These are phyloP conservation scores for Xylaria digitata DNA, from an alignment of 2,329 filamentous ascomycete species.

Conservation along the genomic window DNA sequence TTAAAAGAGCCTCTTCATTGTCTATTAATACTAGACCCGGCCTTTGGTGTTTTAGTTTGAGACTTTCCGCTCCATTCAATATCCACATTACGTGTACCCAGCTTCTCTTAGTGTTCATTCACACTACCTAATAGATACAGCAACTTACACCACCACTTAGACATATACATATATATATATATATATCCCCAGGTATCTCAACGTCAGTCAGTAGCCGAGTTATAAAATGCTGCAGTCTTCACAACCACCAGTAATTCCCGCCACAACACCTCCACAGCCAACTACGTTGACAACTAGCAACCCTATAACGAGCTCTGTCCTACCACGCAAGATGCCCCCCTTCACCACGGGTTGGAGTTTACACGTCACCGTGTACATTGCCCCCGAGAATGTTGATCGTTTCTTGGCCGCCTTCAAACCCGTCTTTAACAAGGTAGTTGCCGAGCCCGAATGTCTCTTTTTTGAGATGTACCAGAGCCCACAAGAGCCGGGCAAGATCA, in stretches of 20 bases:
- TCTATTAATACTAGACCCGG: slow-evolving; percentile 24
- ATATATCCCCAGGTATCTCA: neutral
- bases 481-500: slow-evolving; percentile 53
- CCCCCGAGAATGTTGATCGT: slow-evolving; percentile 43
- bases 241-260: slow-evolving; percentile 26
- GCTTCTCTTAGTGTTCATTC: neutral
- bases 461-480: slow-evolving; percentile 56
- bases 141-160: slow-evolving; percentile 4
- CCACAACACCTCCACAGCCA: slow-evolving; percentile 22
- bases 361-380: slow-evolving; percentile 46
- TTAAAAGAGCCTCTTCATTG: slow-evolving; percentile 25
- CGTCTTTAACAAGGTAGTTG: slow-evolving; percentile 54
- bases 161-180: neutral
- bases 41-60: slow-evolving; percentile 1
- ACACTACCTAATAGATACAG: neutral
- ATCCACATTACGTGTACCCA: slow-evolving; percentile 7
- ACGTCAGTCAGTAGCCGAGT: neutral
- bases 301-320: slow-evolving; percentile 17
- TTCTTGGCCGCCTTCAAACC: slow-evolving; percentile 51
- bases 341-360: slow-evolving; percentile 40
- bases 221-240: slow-evolving; percentile 39
- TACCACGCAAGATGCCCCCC: slow-evolving; percentile 37
- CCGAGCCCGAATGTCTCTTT: slow-evolving; percentile 58
- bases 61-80: neutral
- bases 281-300: slow-evolving; percentile 22